Conservation (phyloP, 2,329 filamentous ascomycete genomes). For the Endoconidiophora laricicola region DNA sequence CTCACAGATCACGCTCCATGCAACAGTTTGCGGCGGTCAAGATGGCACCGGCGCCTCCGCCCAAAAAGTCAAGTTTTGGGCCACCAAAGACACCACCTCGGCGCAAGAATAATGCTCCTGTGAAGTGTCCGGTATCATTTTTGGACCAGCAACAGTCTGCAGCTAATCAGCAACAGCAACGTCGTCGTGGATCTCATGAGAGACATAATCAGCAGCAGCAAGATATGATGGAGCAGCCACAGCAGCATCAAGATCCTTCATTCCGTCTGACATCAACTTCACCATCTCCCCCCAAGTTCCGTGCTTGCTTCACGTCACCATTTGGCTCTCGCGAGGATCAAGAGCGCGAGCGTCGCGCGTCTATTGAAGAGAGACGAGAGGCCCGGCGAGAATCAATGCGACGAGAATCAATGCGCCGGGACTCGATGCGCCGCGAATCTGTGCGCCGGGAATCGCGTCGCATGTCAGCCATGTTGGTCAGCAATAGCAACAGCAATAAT, state of each 20-base stretch:
- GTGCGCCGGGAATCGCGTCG: slow-evolving; percentile 6
- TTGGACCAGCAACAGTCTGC: neutral
- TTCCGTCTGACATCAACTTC: neutral
- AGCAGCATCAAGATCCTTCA: neutral
- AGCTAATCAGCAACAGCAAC: neutral
- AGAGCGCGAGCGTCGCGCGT: neutral
- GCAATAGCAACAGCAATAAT: too few species aligned
- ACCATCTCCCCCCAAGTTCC: slow-evolving; percentile 9
- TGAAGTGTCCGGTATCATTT: slow-evolving; percentile 5
- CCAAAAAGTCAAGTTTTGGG: neutral
- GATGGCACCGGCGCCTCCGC: neutral
- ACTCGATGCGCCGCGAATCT: slow-evolving; percentile 1
- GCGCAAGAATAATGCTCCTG: slow-evolving; percentile 2
- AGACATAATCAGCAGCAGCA: too few species aligned
- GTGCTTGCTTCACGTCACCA: slow-evolving; percentile 7
- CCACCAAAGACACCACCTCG: neutral
- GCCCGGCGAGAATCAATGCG: neutral
- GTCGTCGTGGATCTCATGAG: too few species aligned
- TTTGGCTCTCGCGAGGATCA: slow-evolving; percentile 1
- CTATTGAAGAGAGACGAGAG: neutral
- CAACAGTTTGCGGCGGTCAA: neutral
- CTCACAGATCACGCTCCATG: slow-evolving; percentile 7
- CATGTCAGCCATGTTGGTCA: neutral
- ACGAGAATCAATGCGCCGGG: slow-evolving; percentile 2
- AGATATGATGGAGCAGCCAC: too few species aligned